phyloP scores from a whole-genome alignment of 805 yeast genomes.

The Candida broadrunensis region DNA sequence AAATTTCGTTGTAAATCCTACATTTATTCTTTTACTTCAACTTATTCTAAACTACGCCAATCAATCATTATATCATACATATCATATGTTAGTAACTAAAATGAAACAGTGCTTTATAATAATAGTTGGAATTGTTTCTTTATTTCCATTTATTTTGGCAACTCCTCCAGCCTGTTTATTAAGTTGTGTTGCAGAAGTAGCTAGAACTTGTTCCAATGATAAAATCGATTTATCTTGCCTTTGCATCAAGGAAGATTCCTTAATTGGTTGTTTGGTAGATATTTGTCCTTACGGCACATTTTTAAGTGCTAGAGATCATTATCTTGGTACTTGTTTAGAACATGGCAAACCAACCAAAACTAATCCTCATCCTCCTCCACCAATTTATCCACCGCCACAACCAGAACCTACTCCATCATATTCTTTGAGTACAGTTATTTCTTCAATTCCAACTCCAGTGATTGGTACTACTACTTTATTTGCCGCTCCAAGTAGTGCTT shows the following conservation, averaged over 20 bases:
- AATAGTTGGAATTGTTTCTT: neutral
- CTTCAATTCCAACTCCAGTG: neutral
- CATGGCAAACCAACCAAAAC: conserved; percentile 13
- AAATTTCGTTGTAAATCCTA: too few species aligned
- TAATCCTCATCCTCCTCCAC: conserved; percentile 7
- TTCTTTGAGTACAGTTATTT: neutral
- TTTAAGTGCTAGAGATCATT: conserved; percentile 47
- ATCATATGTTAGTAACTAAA: too few species aligned
- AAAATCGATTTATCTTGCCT: conserved; percentile 38
- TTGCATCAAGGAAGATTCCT: conserved; percentile 33
- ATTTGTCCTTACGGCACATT: conserved; percentile 43
- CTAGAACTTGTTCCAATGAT: conserved; percentile 28
- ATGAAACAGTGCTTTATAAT: too few species aligned
- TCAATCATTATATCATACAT: too few species aligned
- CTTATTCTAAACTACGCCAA: too few species aligned
- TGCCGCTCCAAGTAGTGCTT: neutral
- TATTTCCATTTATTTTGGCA: conserved; percentile 15
- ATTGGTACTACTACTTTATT: neutral
- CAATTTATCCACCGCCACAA: conserved; percentile 4
- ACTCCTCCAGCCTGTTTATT: conserved; percentile 54
- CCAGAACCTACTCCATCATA: conserved; percentile 4
- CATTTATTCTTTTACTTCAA: too few species aligned
- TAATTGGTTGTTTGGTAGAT: conserved; percentile 45
- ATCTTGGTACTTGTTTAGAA: conserved; percentile 46
- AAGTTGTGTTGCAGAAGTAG: conserved; percentile 36